Conservation (phyloP, 352 stramenopile genomes). For the Globisporangium radiosum region DNA sequence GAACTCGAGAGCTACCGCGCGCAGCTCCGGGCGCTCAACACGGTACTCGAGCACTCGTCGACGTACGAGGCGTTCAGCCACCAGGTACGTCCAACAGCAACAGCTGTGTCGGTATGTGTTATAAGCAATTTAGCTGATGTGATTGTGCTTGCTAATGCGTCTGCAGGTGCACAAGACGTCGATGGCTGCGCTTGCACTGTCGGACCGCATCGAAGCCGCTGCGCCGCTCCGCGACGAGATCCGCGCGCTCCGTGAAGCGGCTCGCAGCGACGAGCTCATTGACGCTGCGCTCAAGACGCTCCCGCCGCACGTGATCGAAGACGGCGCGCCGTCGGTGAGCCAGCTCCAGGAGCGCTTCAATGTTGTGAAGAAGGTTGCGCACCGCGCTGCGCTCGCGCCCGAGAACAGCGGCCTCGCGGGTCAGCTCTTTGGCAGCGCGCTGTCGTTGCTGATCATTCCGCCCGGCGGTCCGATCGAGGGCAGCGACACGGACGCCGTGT, state of each 20-base stretch:
- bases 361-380: conserved; percentile 65
- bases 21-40: conserved; percentile 57
- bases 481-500: conserved; percentile 59
- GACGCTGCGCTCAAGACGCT: conserved; percentile 60
- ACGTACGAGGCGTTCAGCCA: conserved; percentile 84
- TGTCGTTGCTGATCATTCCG: conserved; percentile 74
- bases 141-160: not conserved
- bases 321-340: conserved; percentile 61
- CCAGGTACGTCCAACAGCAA: conserved; percentile 13
- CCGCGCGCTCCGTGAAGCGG: conserved; percentile 56
- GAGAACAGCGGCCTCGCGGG: conserved; percentile 64
- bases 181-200: conserved; percentile 68
- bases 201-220: conserved; percentile 74
- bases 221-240: conserved; percentile 67
- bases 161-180: conserved; percentile 65
- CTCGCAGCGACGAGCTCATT: conserved; percentile 70
- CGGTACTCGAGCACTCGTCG: conserved; percentile 62
- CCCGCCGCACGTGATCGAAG: conserved; percentile 45
- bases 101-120: too few relatives aligned
- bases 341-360: conserved; percentile 83
- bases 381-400: conserved; percentile 59
- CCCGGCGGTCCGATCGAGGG: conserved; percentile 73
- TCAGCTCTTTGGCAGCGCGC: conserved; percentile 58
- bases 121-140: too few relatives aligned
- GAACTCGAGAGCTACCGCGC: conserved; percentile 64